These are phyloP conservation scores for Hortiboletus flavorubellus DNA, from an alignment of 768 basidiomycete species.

Conservation along the genomic window DNA sequence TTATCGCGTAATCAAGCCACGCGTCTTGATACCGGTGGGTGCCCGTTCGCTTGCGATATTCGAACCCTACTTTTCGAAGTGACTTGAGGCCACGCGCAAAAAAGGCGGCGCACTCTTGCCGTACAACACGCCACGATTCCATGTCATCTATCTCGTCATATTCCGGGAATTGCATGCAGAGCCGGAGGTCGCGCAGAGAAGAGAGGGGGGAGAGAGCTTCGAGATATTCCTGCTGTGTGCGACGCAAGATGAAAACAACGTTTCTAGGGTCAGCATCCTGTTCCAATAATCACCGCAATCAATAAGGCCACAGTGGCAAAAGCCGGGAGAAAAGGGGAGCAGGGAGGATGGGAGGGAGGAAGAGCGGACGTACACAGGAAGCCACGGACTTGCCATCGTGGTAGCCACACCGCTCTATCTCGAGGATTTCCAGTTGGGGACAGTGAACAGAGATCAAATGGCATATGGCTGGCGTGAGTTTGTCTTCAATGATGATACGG, in stretches of 20 bases:
- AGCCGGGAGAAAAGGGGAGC: slow-evolving; percentile 11
- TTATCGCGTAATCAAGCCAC: slow-evolving; percentile 33
- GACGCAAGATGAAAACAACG: slow-evolving; percentile 26
- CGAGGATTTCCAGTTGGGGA: slow-evolving; percentile 32
- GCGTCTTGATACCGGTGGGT: slow-evolving; percentile 36
- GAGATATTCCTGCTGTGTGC: slow-evolving; percentile 34
- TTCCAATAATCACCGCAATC: slow-evolving; percentile 17
- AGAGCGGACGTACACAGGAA: slow-evolving; percentile 32
- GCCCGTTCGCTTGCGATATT: slow-evolving; percentile 36
- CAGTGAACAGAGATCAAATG: slow-evolving; percentile 26
- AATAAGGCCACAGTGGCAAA: slow-evolving; percentile 17
- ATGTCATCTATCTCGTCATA: slow-evolving; percentile 31
- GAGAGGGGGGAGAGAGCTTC: slow-evolving; percentile 30
- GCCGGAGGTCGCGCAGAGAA: slow-evolving; percentile 28
- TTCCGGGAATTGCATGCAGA: slow-evolving; percentile 37
- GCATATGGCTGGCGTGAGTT: slow-evolving; percentile 32
- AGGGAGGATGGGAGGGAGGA: slow-evolving; percentile 9
- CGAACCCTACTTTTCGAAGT: slow-evolving; percentile 33
- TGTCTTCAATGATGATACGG: slow-evolving; percentile 36
- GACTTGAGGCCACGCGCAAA: slow-evolving; percentile 32
- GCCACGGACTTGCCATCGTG: slow-evolving; percentile 37
- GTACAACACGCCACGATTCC: slow-evolving; percentile 31
- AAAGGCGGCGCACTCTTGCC: slow-evolving; percentile 26
- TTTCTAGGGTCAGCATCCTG: slow-evolving; percentile 31
- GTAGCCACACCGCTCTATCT: slow-evolving; percentile 36